A percentile compares a stretch with the other conserved stretches of the same genome.
Conservation (phyloP, 805 yeast species). For the Suhomyces faveliae region DNA sequence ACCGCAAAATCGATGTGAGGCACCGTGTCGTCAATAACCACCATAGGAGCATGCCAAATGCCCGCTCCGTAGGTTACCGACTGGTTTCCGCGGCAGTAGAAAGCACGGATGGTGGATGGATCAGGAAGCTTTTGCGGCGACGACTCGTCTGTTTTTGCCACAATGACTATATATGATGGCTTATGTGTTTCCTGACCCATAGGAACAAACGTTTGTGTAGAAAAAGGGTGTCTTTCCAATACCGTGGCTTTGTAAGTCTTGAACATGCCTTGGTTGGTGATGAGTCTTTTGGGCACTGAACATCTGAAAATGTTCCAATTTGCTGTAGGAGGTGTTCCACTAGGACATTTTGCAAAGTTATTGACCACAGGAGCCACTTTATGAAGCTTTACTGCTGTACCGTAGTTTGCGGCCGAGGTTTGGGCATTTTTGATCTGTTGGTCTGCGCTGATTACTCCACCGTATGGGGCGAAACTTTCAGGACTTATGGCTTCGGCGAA, state of each 20-base stretch:
- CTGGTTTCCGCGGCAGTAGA: constrained; percentile 76
- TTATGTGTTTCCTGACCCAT: constrained; percentile 61
- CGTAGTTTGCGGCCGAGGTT: constrained; percentile 71
- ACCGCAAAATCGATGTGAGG: constrained; percentile 74
- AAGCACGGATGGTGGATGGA: constrained; percentile 59
- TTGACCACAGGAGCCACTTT: constrained; percentile 69
- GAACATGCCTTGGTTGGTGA: constrained; percentile 19
- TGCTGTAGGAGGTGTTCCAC: constrained; percentile 51
- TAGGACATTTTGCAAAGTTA: constrained; percentile 46
- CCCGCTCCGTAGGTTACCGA: constrained; percentile 85
- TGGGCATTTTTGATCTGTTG: constrained; percentile 56
- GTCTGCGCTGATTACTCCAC: constrained; percentile 74
- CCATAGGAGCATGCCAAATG: constrained; percentile 97
- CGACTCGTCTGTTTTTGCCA: constrained; percentile 54
- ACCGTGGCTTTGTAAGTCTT: constrained; percentile 56
- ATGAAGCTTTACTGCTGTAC: constrained; percentile 82
- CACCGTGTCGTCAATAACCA: constrained; percentile 62
- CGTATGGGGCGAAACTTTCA: constrained; percentile 62
- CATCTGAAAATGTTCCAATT: constrained; percentile 85
- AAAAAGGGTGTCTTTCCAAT: constrained; percentile 84
- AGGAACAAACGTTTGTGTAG: constrained; percentile 90
- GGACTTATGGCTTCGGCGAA: constrained; percentile 66
- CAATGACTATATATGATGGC: constrained; percentile 73
- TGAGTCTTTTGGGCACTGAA: constrained; percentile 67
- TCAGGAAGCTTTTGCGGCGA: constrained; percentile 55